Evolutionary conservation across 805 yeast genomes (phyloP), one percentile per base, ranked within the genome.

Genomic region (Torulaspora quercuum): DNA sequence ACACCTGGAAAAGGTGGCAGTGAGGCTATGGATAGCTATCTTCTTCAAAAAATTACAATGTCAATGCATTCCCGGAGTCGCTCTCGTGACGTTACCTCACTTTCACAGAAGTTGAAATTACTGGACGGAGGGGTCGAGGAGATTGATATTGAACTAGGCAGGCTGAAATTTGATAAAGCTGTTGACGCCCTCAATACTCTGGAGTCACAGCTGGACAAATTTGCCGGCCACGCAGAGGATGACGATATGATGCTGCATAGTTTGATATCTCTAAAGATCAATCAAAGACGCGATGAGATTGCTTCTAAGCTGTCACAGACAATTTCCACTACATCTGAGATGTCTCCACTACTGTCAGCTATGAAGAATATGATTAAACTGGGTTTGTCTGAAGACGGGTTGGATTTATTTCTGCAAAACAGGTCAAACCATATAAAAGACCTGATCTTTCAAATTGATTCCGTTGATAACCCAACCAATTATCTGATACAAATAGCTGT

Each of bases 61-160:
- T 67, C 80, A 19, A 75, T 79, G 51, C 88, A 79, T 54, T 71
- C 79, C 11, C 59, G 82, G 38, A 69, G 78, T 36, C 55, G 78
- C 26, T 70, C 80, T 12, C 61, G 69, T 35, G 82, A 78, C 49
- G 48, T 53, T 42, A 63, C 57, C 54, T 65, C 51, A 35, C 37
- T 65, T 10, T 63, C 75, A 44, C 66, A 69, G 37, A 72, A 64
- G 12, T 62, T 81, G 37, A 72, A 74, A 37, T 61, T 62, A 19
- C 64, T 78, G 9, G 88, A 81, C 49, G 82, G 78, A 35, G 59
- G 67, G 20, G 64, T 83, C 11, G 87, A 82, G 50, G 86, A 81
- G 37, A 68, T 82, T 26, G 92, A 84, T 53, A 75, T 80, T 9
- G 69, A 69, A 37, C 67, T 82, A 16, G 80, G 85, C 7, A 80